Percentiles rank a stretch among this genome's conserved stretches.
phyloP scores from a whole-genome alignment of 345 rosid species.

The Populus davidiana region DNA sequence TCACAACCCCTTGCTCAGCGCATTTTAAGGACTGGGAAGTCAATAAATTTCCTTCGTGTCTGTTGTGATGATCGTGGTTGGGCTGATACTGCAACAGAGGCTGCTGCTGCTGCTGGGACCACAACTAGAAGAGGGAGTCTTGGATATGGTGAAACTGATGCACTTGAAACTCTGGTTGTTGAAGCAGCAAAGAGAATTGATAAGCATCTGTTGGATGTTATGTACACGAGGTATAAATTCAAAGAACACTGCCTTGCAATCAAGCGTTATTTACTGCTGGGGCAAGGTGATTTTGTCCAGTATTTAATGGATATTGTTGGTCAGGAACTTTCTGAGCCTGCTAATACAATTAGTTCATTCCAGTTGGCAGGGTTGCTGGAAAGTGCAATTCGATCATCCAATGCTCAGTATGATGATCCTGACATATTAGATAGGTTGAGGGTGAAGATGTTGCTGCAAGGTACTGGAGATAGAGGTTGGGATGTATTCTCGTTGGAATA shows the following conservation, averaged over 20 bases:
- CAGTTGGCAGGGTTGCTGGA: conserved; percentile 91
- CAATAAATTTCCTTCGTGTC: conserved; percentile 91
- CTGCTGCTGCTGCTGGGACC: conserved; percentile 92
- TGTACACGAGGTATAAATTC: conserved; percentile 72
- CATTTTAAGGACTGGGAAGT: conserved; percentile 93
- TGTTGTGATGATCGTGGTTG: conserved; percentile 95
- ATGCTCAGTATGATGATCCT: conserved; percentile 96
- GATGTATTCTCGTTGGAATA: conserved; percentile 95
- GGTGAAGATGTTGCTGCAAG: conserved; percentile 97
- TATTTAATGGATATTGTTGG: conserved; percentile 90
- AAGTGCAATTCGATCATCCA: conserved; percentile 89
- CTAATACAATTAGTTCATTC: conserved; percentile 90
- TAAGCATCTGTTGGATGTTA: conserved; percentile 79
- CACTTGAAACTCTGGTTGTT: conserved; percentile 78
- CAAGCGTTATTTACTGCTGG: conserved; percentile 86
- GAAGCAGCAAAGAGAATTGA: conserved; percentile 98
- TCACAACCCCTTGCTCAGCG: conserved; percentile 84
- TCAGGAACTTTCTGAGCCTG: conserved; percentile 95
- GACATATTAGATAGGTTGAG: conserved; percentile 84
- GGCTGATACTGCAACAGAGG: conserved; percentile 90
- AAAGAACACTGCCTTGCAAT: conserved; percentile 96
- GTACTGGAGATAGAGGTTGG: conserved; percentile 91
- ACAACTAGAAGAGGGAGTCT: conserved; percentile 88
- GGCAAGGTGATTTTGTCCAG: conserved; percentile 99
- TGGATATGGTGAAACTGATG: conserved; percentile 94